A percentile compares a stretch with the other conserved stretches of the same genome.
Conservation (phyloP, 1,284 basidiomycete species). For the Phylloboletellus chloephorus region DNA sequence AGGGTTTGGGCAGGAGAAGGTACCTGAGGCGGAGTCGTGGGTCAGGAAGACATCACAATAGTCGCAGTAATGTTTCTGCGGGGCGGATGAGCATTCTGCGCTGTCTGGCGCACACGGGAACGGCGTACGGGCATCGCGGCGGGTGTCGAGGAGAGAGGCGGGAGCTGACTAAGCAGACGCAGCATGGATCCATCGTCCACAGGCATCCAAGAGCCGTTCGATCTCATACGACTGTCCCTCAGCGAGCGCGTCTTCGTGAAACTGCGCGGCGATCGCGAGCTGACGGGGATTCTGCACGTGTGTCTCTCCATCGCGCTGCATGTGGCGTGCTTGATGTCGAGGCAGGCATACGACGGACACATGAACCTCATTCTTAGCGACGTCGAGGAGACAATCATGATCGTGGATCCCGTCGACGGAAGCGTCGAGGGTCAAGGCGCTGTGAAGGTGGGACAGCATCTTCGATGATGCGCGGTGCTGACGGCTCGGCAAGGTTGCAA, state of each 20-base stretch:
- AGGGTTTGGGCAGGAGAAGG: constrained; percentile 12
- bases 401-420: constrained; percentile 71
- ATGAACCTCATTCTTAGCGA: constrained; percentile 99
- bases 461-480: constrained; percentile 4
- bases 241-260: constrained; percentile 97
- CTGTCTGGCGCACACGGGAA: background rate
- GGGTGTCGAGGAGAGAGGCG: constrained; percentile 16
- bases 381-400: constrained; percentile 94
- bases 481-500: constrained; percentile 67
- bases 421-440: constrained; percentile 45
- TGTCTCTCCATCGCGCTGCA: constrained; percentile 28
- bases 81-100: too few species aligned
- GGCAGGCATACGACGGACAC: constrained; percentile 96
- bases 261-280: constrained; percentile 89
- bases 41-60: constrained; percentile 91
- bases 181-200: constrained; percentile 68
- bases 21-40: constrained; percentile 84
- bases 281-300: constrained; percentile 92
- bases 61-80: constrained; percentile 84
- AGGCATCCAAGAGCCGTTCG: constrained; percentile 94
- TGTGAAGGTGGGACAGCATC: constrained; percentile 48
- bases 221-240: constrained; percentile 92
- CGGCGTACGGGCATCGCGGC: constrained; percentile 29
- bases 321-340: constrained; percentile 14
- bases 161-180: constrained; percentile 30